Conservation (phyloP, 306 rosid species). For the Rubus parviflorus region DNA sequence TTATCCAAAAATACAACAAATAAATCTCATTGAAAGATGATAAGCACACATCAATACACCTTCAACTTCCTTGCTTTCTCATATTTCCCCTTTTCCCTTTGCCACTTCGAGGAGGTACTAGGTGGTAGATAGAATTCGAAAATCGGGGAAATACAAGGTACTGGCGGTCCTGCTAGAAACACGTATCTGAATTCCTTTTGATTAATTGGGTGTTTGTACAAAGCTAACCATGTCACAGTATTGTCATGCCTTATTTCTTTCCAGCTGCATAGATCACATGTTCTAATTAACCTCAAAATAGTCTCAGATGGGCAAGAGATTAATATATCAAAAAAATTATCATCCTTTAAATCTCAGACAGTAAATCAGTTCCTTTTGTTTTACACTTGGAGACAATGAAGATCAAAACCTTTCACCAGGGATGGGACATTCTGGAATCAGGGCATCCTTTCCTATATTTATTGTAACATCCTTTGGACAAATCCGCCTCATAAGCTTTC, state of each 20-base stretch:
- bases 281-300: slow-evolving; percentile 15
- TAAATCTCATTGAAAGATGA: slow-evolving; percentile 12
- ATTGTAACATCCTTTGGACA: slow-evolving; percentile 76
- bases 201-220: slow-evolving; percentile 87
- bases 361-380: neutral
- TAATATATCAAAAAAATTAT: neutral
- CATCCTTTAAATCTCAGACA: neutral
- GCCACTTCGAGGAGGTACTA: slow-evolving; percentile 91
- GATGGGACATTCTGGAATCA: slow-evolving; percentile 90
- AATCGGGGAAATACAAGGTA: too few relatives aligned
- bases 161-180: slow-evolving; percentile 57
- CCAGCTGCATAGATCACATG: slow-evolving; percentile 62
- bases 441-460: slow-evolving; percentile 81
- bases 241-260: slow-evolving; percentile 86
- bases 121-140: slow-evolving; percentile 12
- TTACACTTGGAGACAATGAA: neutral
- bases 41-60: slow-evolving; percentile 41
- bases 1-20: neutral
- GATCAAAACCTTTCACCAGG: slow-evolving; percentile 73
- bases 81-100: slow-evolving; percentile 91
- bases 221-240: slow-evolving; percentile 95
- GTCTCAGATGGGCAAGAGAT: neutral
- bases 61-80: slow-evolving; percentile 94
- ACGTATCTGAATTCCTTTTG: slow-evolving; percentile 87
- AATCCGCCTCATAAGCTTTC: slow-evolving; percentile 77